These are phyloP conservation scores for Tolypocladium nubicola DNA, from an alignment of 2,329 filamentous ascomycete genomes.

Conservation along the genomic window DNA sequence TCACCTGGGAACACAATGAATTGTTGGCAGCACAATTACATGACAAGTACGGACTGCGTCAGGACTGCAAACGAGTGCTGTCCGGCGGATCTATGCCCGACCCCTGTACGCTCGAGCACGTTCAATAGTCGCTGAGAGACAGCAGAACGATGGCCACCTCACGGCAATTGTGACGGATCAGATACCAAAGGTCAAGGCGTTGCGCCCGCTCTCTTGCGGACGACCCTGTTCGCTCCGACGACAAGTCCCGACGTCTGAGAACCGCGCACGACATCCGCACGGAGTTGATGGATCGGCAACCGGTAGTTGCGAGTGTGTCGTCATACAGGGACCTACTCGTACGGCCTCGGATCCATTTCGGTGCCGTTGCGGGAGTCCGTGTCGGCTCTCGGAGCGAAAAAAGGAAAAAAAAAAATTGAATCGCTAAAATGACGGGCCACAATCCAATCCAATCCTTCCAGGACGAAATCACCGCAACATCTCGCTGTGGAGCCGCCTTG, in stretches of 20 bases:
- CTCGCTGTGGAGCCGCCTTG: background rate
- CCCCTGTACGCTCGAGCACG: background rate
- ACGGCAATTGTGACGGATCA: background rate
- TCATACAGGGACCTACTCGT: background rate
- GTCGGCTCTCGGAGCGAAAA: background rate
- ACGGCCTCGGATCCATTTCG: background rate
- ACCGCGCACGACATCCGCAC: background rate
- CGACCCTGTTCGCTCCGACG: background rate
- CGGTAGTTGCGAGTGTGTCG: background rate
- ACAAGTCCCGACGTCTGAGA: background rate
- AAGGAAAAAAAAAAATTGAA: background rate
- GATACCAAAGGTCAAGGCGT: background rate
- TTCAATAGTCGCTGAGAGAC: background rate
- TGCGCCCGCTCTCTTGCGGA: background rate
- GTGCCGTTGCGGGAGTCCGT: background rate
- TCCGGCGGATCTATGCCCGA: background rate
- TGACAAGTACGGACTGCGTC: too few relatives aligned
- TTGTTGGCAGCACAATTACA: background rate
- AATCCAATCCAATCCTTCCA: background rate
- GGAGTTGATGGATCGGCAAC: background rate
- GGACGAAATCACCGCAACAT: background rate
- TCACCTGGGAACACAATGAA: background rate
- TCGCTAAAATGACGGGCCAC: background rate
- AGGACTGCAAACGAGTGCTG: background rate
- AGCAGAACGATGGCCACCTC: background rate